These are phyloP conservation scores for Tuber melanosporum DNA, from an alignment of 495 filamentous ascomycete species.

Conservation along the genomic window DNA sequence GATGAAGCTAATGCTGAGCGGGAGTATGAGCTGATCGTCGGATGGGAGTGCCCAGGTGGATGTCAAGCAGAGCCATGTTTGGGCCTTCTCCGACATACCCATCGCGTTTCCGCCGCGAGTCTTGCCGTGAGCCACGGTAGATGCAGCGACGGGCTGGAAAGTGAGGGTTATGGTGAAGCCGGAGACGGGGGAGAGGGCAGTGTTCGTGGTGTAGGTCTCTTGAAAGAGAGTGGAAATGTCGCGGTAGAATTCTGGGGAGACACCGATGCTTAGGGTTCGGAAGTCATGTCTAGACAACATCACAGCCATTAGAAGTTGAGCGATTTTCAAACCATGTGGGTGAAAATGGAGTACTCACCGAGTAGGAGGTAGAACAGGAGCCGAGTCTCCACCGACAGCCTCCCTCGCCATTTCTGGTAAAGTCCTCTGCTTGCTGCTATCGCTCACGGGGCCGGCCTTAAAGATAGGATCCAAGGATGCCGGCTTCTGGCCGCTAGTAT, in stretches of 20 bases:
- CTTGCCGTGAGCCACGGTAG: slow-evolving; percentile 27
- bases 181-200: slow-evolving; percentile 17
- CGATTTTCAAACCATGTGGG: not conserved
- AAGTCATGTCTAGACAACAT: slow-evolving; percentile 10
- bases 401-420: not conserved
- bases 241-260: slow-evolving; percentile 21
- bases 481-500: slow-evolving; percentile 10
- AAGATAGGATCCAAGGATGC: slow-evolving; percentile 18
- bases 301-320: not conserved
- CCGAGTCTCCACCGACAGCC: not conserved
- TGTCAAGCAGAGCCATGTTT: slow-evolving; percentile 19
- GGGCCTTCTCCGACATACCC: slow-evolving; percentile 25
- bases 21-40: slow-evolving; percentile 6
- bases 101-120: slow-evolving; percentile 44
- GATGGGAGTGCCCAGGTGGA: slow-evolving; percentile 1
- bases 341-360: not conserved
- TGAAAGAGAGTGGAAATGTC: slow-evolving; percentile 21
- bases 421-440: slow-evolving; percentile 3
- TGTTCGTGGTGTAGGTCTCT: slow-evolving; percentile 14
- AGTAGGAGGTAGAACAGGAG: not conserved
- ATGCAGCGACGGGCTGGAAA: slow-evolving; percentile 43
- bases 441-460: slow-evolving; percentile 9
- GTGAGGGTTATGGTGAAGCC: slow-evolving; percentile 14
- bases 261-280: slow-evolving; percentile 1
- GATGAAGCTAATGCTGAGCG: slow-evolving; percentile 4